These are phyloP conservation scores for Oxyria digyna DNA, from an alignment of 148 eudicot species.

Conservation along the genomic window DNA sequence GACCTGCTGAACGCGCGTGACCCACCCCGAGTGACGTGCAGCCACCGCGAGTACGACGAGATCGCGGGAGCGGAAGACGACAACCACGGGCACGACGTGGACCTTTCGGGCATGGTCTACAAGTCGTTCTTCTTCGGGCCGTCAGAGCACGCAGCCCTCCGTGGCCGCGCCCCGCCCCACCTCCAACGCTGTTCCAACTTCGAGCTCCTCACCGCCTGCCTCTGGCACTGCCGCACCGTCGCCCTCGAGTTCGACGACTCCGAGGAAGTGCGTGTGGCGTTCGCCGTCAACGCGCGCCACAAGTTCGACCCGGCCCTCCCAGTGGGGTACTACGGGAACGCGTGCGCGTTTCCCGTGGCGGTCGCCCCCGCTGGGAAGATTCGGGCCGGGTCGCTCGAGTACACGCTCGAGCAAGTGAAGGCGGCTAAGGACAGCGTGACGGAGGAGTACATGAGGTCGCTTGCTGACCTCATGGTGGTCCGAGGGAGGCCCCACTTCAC, in stretches of 20 bases:
- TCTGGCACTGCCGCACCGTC: constrained; percentile 33
- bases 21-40: constrained; percentile 19
- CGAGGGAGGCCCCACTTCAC: constrained; percentile 24
- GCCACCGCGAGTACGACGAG: constrained; percentile 20
- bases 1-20: constrained; percentile 20
- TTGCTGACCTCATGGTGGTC: constrained; percentile 24
- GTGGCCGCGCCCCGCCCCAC: neutral
- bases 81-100: neutral
- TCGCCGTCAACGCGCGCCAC: constrained; percentile 17
- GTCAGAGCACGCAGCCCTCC: neutral
- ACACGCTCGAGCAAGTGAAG: constrained; percentile 31
- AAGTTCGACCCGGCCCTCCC: constrained; percentile 23
- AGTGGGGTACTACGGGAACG: constrained; percentile 36
- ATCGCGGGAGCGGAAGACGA: neutral
- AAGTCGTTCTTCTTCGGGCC: constrained; percentile 7
- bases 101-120: neutral
- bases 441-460: constrained; percentile 32
- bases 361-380: constrained; percentile 23
- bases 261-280: constrained; percentile 20
- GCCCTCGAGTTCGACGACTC: constrained; percentile 26
- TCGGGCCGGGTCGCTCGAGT: constrained; percentile 19
- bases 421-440: constrained; percentile 24
- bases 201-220: constrained; percentile 35
- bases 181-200: constrained; percentile 16
- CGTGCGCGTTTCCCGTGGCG: constrained; percentile 17